Conservation (phyloP, 1,284 basidiomycete species). For the Tilletia setariae region DNA sequence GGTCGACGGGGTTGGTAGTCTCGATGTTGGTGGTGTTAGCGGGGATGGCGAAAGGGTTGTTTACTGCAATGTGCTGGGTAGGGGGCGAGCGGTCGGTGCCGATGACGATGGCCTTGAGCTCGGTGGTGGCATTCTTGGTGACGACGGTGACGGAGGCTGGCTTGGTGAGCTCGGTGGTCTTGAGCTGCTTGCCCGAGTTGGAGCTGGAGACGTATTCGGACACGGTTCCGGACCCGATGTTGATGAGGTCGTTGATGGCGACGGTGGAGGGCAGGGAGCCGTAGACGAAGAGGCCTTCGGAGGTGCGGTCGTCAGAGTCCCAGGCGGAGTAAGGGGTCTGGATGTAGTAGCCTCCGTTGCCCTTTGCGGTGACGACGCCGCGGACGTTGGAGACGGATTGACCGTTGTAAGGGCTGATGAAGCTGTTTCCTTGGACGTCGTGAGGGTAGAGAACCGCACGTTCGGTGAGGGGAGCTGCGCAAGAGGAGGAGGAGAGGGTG, state of each 20-base stretch:
- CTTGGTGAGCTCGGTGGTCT: conserved; percentile 18
- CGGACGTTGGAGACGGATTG: conserved; percentile 58
- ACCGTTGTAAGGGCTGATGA: conserved; percentile 60
- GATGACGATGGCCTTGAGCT: conserved; percentile 13
- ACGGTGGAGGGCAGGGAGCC: conserved; percentile 51
- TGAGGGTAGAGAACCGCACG: conserved; percentile 20
- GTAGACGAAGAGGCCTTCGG: conserved; percentile 62
- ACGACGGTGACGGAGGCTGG: conserved; percentile 7
- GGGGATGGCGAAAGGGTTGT: conserved; percentile 20
- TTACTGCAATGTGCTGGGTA: conserved; percentile 14
- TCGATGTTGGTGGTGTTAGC: conserved; percentile 19
- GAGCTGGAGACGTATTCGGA: conserved; percentile 17
- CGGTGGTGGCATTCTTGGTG: conserved; percentile 1
- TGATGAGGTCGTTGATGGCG: conserved; percentile 61
- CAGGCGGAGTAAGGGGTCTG: conserved; percentile 56
- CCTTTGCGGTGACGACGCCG: conserved; percentile 33
- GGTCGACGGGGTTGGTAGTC: not conserved
- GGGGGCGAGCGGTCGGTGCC: conserved; percentile 13
- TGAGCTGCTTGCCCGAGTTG: conserved; percentile 12
- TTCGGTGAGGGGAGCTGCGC: conserved; percentile 42
- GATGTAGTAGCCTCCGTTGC: conserved; percentile 62
- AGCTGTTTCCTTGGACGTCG: conserved; percentile 58
- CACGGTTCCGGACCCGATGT: conserved; percentile 49
- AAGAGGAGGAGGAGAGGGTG: conserved; percentile 30
- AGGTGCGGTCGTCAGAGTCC: conserved; percentile 58